Evolutionary conservation across 495 filamentous ascomycete genomes (phyloP), one percentile per base, ranked within the genome.

Genomic region (Hypoxylon subgilvum): DNA sequence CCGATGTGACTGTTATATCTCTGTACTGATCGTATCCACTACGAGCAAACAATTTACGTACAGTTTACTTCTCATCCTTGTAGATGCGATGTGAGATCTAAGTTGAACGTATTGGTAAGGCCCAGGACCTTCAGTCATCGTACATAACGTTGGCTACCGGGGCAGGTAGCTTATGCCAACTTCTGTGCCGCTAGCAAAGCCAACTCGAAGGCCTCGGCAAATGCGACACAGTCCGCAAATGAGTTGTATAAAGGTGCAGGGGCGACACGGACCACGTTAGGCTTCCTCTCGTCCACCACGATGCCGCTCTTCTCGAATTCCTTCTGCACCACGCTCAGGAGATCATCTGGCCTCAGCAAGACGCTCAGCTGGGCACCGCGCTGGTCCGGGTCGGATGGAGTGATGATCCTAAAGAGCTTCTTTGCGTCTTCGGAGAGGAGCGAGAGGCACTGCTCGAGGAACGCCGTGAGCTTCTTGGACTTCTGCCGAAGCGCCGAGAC

Each of bases 191-290:
- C 55, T 6, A 72, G 59, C 45, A 87, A 54, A n/a, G 82, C 87
- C 16, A 58, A 48, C n/a, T 69, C 69, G 52, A 90, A 83, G n/a
- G 77, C 83, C 49, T 81, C 72, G 14, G 86, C 85, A 71, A 97
- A 97, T 7, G 77, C 67, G 74, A 86, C 90, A 13, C 91, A 88
- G 63, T 98, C 94, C 43, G 68, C 68, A 69, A 87, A 97, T 0
- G 79, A 85, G 72, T 96, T 97, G 71, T 96, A 98, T 46, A 97
- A 66, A 27, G 94, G 92, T 23, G 90, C 86, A 1, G 94, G 95
- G 13, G 93, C 91, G n/a, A 97, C 89, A 5, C 94, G 78, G 23
- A 98, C 82, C 19, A 98, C 95, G 71, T 96, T 86, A 16, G 94
- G 94, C 67, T 84, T 86, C 57, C 94, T 76, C 76, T 97, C 91